Base-by-base conservation (phyloP, 495 filamentous ascomycete species). In the Extremus antarcticus region DNA sequence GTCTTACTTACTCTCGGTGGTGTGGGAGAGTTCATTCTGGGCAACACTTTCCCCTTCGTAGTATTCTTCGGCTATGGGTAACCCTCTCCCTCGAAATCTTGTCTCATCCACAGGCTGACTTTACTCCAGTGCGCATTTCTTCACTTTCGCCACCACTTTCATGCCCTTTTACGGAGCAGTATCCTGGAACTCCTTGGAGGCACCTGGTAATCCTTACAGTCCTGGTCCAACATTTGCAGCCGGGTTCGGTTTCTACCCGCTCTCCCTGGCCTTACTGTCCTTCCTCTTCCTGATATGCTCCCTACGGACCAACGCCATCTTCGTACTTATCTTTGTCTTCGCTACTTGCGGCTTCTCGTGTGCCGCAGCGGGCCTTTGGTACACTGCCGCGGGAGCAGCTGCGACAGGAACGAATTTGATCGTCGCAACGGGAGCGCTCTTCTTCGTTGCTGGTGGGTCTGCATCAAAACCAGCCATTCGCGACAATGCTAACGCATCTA, bases 21-120 rank as follows among this genome's bases (percentile, higher is more conserved):
- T 16, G 55, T 87, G 24, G 73, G 83, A 10, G 84, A 87, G 62
- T 71, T 61, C 57, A 71, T 87, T 52, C 70, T 87, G 2, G 83
- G 83, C 19, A 86, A 87, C 66, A 87, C 83, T 0, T 87, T 87
- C 60, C 75, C 80, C 0, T 80, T 77, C 47, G 79, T 85, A 11
- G 76, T 88, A 13, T 87, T 86, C 64, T 66, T 61, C 13, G 68
- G 70, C 16, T 80, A 78, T 57, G 72, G 73, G 70, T n/a, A n/a
- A n/a, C n/a, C n/a, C n/a, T n/a, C n/a, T n/a, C n/a, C n/a, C n/a
- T n/a, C n/a, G n/a, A n/a, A n/a, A n/a, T n/a, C n/a, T n/a, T n/a
- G n/a, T n/a, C n/a, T n/a, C n/a, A n/a, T n/a, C n/a, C n/a, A n/a
- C n/a, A n/a, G n/a, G n/a, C n/a, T n/a, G n/a, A n/a, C n/a, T n/a